Base-by-base conservation (phyloP, 2,329 filamentous ascomycete species). In the Helminthosporium solani region DNA sequence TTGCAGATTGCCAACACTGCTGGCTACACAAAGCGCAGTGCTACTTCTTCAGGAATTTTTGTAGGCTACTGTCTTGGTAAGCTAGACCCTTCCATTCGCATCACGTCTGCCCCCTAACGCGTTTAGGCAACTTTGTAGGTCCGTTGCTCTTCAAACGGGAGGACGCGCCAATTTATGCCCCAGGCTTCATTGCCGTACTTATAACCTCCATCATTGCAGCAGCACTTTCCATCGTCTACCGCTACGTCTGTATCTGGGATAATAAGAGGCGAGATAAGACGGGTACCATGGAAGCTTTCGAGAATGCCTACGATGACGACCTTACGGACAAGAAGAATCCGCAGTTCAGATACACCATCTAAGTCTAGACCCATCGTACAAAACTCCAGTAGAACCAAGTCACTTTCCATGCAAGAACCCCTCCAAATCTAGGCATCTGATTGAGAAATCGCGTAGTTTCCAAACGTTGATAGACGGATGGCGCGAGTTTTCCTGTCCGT, bases 291-390 rank as follows among this genome's bases (percentile, higher is more conserved):
- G 76, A 79, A 55, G 74, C 67, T 1, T 79, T 73, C 36, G 77
- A 78, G 38, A 70, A 78, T 57, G 76, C 76, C 0, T 79, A 76
- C 46, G 74, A 79, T 40, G 75, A 80, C 54, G 75, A 78, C 51
- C 60, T 77, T 30, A 78, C 75, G 4, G 75, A 78, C 48, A 70
- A 55, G 39, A 72, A 55, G 49, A 61, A 58, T 30, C 51, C 49
- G 4, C 57, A 60, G 21, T 60, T 60, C 40, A 40, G 57, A 20
- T 61, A 60, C 25, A 58, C 51, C 6, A 28, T 52, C 8, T 58
- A 49, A 35, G 35, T 12, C 18, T 9, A 23, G 18, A 20, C n/a
- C 20, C 3, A 2, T 31, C 9, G n/a, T n/a, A n/a, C n/a, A n/a
- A n/a, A n/a, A n/a, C n/a, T n/a, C n/a, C n/a, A n/a, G n/a, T n/a